phyloP scores from a whole-genome alignment of 192 early-diverging fungal species.

The Podila epicladia region DNA sequence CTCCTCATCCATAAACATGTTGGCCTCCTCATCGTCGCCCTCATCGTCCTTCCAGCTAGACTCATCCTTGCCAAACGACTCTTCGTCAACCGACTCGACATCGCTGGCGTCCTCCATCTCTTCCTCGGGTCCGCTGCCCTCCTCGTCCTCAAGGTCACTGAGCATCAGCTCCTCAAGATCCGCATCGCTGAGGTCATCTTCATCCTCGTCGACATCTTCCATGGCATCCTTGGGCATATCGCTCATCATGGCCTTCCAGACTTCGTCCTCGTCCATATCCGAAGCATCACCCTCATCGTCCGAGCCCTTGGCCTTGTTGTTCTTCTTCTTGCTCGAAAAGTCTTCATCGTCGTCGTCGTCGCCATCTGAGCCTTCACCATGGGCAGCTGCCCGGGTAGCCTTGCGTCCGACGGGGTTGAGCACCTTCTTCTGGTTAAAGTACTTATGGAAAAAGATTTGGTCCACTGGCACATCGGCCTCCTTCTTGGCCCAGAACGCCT shows the following conservation, averaged over 20 bases:
- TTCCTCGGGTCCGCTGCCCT: constrained; percentile 55
- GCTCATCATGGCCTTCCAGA: constrained; percentile 88
- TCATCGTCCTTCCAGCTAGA: constrained; percentile 55
- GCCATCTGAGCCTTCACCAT: constrained; percentile 35
- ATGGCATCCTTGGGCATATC: constrained; percentile 69
- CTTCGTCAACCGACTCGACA: constrained; percentile 59
- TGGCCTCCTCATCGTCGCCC: constrained; percentile 58
- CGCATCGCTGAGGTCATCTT: constrained; percentile 54
- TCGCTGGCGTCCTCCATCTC: constrained; percentile 47
- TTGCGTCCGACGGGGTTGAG: constrained; percentile 21
- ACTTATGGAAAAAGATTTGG: constrained; percentile 84
- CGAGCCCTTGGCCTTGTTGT: constrained; percentile 40
- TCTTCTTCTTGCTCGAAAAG: constrained; percentile 52
- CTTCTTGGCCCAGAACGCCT: constrained; percentile 66
- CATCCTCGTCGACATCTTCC: constrained; percentile 64
- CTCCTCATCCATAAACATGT: constrained; percentile 70
- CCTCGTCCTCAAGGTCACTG: constrained; percentile 56
- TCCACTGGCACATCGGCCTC: constrained; percentile 76
- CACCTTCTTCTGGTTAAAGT: constrained; percentile 72
- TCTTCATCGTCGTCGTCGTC: constrained; percentile 26
- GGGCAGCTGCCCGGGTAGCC: constrained; percentile 27
- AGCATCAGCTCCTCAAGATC: constrained; percentile 57
- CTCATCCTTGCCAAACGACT: constrained; percentile 64
- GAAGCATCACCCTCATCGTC: constrained; percentile 55
- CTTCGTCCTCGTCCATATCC: constrained; percentile 79